Conservation (phyloP, 208 protist species). For the Blechomonas ayalai region DNA sequence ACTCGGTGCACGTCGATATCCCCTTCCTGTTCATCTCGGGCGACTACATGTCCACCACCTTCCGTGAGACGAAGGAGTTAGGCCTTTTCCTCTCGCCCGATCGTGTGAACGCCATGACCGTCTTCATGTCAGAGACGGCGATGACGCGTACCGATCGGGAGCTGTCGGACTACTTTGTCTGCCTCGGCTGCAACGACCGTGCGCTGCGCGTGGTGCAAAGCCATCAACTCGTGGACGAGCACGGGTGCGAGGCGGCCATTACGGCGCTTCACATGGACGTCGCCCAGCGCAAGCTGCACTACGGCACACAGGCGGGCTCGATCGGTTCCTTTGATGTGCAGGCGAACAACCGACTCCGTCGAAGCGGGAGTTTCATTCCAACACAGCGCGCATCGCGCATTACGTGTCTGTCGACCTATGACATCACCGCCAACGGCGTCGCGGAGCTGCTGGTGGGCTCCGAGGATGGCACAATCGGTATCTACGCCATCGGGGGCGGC, state of each 20-base stretch:
- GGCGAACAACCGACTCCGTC: neutral
- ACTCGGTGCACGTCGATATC: conserved; percentile 54
- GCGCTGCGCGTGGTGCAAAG: conserved; percentile 54
- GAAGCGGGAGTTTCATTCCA: neutral
- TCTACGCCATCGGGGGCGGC: conserved; percentile 25
- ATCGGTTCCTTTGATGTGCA: conserved; percentile 48
- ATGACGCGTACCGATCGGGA: neutral
- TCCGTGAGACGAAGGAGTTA: conserved; percentile 67
- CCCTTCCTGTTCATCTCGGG: conserved; percentile 79
- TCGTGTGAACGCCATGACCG: conserved; percentile 66
- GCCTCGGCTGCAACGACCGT: conserved; percentile 79
- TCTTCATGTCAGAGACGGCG: conserved; percentile 14
- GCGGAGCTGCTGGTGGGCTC: conserved; percentile 73
- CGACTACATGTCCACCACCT: conserved; percentile 77
- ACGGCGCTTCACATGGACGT: conserved; percentile 37
- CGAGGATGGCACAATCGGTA: conserved; percentile 66
- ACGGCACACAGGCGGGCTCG: conserved; percentile 72
- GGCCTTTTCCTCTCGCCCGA: conserved; percentile 87
- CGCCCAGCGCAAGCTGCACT: conserved; percentile 30
- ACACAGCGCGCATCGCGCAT: conserved; percentile 17
- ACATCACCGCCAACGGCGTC: conserved; percentile 55
- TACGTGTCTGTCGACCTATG: conserved; percentile 32
- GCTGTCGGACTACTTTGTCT: conserved; percentile 56
- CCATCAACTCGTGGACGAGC: conserved; percentile 53
- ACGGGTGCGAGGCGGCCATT: conserved; percentile 62